Conservation (phyloP, 192 early-diverging fungal species). For the Allomyces macrogynus region DNA sequence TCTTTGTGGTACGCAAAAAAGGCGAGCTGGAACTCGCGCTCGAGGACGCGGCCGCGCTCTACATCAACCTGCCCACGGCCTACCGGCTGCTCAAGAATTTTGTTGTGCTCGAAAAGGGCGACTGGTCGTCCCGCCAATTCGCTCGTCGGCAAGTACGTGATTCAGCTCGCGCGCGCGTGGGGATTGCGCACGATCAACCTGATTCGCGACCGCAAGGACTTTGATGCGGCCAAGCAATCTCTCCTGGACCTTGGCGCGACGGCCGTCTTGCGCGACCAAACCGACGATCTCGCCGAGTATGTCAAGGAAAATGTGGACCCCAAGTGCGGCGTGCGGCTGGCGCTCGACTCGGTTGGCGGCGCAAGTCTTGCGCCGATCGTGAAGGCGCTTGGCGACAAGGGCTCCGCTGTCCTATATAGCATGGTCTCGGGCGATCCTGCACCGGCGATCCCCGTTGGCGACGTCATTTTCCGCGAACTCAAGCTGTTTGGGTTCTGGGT, state of each 20-base stretch:
- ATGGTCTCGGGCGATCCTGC: constrained; percentile 78
- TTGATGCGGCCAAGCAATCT: constrained; percentile 25
- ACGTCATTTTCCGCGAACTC: constrained; percentile 68
- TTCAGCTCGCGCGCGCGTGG: constrained; percentile 63
- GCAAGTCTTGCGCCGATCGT: constrained; percentile 50
- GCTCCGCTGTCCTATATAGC: constrained; percentile 67
- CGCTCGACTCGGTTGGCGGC: constrained; percentile 79
- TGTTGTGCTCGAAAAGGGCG: constrained; percentile 34
- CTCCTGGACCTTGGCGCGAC: constrained; percentile 42
- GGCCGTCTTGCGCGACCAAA: constrained; percentile 33
- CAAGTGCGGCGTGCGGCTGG: constrained; percentile 33
- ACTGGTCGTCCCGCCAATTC: constrained; percentile 82
- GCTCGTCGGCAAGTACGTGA: constrained; percentile 74
- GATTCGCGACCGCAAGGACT: constrained; percentile 47
- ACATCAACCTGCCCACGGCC: constrained; percentile 70
- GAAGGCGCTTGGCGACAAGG: constrained; percentile 34
- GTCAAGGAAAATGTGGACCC: constrained; percentile 18
- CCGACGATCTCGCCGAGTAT: constrained; percentile 42
- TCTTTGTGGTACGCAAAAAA: constrained; percentile 19
- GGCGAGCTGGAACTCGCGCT: constrained; percentile 15
- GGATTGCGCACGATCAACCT: constrained; percentile 74
- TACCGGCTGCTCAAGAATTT: constrained; percentile 84
- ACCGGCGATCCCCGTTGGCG: constrained; percentile 44
- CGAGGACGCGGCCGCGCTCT: constrained; percentile 45
- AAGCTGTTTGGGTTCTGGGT: constrained; percentile 64